These are phyloP conservation scores for Gastrolobium bilobum DNA, from an alignment of 306 rosid species.

Conservation along the genomic window DNA sequence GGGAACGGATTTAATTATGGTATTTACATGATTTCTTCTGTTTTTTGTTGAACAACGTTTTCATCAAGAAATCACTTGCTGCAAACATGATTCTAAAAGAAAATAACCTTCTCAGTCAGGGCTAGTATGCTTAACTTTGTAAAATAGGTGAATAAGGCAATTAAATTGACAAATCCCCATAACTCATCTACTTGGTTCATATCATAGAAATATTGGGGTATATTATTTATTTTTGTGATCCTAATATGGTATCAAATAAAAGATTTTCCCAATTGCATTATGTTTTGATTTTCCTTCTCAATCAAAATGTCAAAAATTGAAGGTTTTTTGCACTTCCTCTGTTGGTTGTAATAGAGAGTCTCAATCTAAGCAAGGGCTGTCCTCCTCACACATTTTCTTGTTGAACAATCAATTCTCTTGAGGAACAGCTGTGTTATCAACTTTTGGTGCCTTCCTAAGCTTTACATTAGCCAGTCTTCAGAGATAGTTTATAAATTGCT, in stretches of 20 bases:
- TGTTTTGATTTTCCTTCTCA: not conserved
- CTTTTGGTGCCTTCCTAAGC: constrained; percentile 8
- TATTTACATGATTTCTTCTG: too few species aligned
- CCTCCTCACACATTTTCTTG: not conserved
- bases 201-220: not conserved
- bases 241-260: not conserved
- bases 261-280: not conserved
- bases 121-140: too few species aligned
- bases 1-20: too few species aligned
- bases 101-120: too few species aligned
- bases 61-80: not conserved
- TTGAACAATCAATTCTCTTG: not conserved
- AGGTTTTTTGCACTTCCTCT: not conserved
- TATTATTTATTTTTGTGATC: not conserved
- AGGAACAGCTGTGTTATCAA: not conserved
- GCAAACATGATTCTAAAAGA: not conserved
- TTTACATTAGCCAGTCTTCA: not conserved
- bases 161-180: not conserved
- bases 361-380: not conserved
- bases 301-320: constrained; percentile 3
- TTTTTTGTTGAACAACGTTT: too few species aligned
- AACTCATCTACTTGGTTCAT: not conserved
- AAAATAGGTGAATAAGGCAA: too few species aligned
- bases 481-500: not conserved
- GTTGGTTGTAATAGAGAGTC: not conserved